phyloP scores from a whole-genome alignment of 2,329 filamentous ascomycete species.

The Fusarium marasasianum region DNA sequence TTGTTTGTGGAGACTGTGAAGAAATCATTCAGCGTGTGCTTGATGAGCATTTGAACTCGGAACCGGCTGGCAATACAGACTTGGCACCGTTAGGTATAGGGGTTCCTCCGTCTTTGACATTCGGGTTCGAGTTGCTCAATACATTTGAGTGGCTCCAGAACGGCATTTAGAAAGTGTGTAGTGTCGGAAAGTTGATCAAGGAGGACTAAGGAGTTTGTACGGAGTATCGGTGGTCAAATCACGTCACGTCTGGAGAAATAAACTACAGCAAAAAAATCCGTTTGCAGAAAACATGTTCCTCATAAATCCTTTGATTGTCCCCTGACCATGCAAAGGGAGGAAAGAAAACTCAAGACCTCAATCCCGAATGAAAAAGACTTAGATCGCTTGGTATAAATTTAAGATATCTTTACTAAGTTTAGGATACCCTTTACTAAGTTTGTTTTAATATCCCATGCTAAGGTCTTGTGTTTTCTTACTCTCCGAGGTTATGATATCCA shows the following conservation, averaged over 20 bases:
- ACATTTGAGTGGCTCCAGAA: constrained; percentile 49
- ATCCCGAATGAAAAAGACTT: neutral
- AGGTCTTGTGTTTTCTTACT: too few relatives aligned
- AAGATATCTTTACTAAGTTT: neutral
- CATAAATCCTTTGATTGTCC: neutral
- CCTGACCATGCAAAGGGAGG: too few relatives aligned
- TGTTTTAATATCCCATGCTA: too few relatives aligned
- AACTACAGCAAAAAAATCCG: neutral
- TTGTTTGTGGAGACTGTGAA: constrained; percentile 57
- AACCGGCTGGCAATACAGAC: constrained; percentile 23
- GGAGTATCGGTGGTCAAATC: neutral
- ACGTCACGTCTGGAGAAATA: neutral
- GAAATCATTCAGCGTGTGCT: constrained; percentile 59
- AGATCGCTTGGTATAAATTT: neutral
- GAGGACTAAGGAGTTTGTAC: neutral
- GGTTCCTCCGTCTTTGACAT: constrained; percentile 44
- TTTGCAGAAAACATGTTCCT: neutral
- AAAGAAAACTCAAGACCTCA: neutral
- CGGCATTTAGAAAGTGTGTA: neutral
- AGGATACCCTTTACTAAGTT: neutral
- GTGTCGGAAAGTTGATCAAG: neutral
- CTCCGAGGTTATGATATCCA: too few relatives aligned
- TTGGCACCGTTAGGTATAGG: constrained; percentile 46
- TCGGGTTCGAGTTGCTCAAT: constrained; percentile 59
- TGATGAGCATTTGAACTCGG: constrained; percentile 57